Base-by-base conservation (phyloP, 2,329 filamentous ascomycete species). In the Curvularia spicifera region DNA sequence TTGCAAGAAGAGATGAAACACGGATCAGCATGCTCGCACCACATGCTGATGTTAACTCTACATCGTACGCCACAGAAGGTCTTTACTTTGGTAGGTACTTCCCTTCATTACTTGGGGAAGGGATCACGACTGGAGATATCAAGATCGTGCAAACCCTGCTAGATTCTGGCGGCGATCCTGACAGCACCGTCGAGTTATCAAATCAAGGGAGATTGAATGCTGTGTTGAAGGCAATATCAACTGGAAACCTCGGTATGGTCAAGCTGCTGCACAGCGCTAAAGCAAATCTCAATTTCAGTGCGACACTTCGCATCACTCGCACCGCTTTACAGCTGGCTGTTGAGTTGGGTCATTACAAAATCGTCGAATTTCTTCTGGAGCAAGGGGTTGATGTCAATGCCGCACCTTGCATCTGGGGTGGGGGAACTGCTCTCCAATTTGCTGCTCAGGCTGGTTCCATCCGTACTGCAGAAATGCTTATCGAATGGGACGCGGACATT, bases 391-490 rank as follows among this genome's bases (percentile, higher is more conserved):
- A 51, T 33, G 39, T 43, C 18, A 44, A 43, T 12, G 49, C 39
- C 8, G 12, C 40, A 20, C 55, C 63, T 3, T 60, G 47, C 9
- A 28, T 39, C 5, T 49, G 53, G n/a, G 46, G 20, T 24, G 63
- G 60, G 9, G 54, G 40, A 2, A 65, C 57, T 5, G 60, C 60
- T 10, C 42, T 65, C 2, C 63, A 65, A n/a, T 20, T 61, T 5
- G 63, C 63, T n/a, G 63, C 63, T 3, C 40, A 35, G 3, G 49
- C 45, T 35, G 63, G 60, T 2, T 53, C 37, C 20, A 31, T 61
- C 12, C 50, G 51, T 4, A 60, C 59, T 22, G 60, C 55, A 18
- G 46, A 51, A 26, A 12, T 60, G 12, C 49, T 43, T 26, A 18
- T 35, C 2, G 13, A 51, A 3, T 39, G 4, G 4, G 49, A 39